Evolutionary conservation across 805 yeast species (phyloP), one percentile per base, ranked within the genome.

Genomic region (Metschnikowia lochheadii): DNA sequence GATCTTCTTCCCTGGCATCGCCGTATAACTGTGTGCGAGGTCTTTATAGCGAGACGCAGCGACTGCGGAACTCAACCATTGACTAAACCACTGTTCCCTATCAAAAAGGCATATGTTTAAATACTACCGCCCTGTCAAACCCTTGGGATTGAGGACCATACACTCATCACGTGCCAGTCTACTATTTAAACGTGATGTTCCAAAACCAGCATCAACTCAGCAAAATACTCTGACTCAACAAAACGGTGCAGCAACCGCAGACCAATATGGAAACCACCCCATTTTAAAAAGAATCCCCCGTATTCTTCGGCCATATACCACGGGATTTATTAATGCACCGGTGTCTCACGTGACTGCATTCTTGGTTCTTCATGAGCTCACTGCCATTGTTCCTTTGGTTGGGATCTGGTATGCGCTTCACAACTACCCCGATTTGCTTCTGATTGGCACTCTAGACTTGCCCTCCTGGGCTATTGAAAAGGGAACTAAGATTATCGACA

Each of bases 321-420:
- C 63, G 6, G 70, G 75, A 45, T 73, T 84, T 51, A 66, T 75
- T 17, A 62, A 73, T 44, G 83, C 87, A 0, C 89, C 89, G 1
- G 65, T 81, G 3, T 71, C 85, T 1, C 83, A 83, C 62, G 71
- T 84, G 11, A 74, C 85, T 0, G 73, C 90, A 2, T 87, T 87
- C 58, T 56, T 87, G 5, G 62, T 87, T 3, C 70, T 87, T 13
- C 96, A 87, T 61, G 96, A 87, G 61, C 55, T 87, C 39, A 77
- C 91, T 0, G 96, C 96, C 2, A 74, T 87, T 2, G 76, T 79
- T 29, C 95, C 95, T 1, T 69, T 87, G 44, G 69, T 85, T 37
- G 83, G 82, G 0, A 57, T 86, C 2, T 85, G 92, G 90, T 85
- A 81, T 59, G 55, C 73, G 0, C 75, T 87, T 54, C 86, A 85